Conservation (phyloP, 164 flowering plant genomes). For the Umbellularia californica region DNA sequence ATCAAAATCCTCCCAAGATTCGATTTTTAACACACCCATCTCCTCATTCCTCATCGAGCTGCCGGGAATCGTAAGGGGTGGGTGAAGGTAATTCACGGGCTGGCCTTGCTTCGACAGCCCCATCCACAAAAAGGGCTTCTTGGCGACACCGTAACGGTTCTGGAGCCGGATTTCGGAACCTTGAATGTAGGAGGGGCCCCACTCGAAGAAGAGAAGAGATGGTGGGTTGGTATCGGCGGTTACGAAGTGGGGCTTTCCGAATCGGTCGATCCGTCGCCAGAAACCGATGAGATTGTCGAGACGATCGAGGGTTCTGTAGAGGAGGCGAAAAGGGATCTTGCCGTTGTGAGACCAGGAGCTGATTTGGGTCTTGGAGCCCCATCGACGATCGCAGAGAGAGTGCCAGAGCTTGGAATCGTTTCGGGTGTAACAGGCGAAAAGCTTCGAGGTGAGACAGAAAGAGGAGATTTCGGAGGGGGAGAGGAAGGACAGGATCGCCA, state of each 20-base stretch:
- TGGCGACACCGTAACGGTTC: slow-evolving; percentile 46
- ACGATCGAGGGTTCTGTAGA: slow-evolving; percentile 51
- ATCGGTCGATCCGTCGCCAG: slow-evolving; percentile 54
- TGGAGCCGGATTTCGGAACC: slow-evolving; percentile 60
- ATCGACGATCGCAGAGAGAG: slow-evolving; percentile 62
- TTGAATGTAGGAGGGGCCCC: slow-evolving; percentile 59
- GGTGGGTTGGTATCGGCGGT: slow-evolving; percentile 20
- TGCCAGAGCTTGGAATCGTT: slow-evolving; percentile 54
- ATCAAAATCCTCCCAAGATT: slow-evolving; percentile 30
- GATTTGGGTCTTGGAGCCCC: slow-evolving; percentile 69
- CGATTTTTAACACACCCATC: slow-evolving; percentile 27
- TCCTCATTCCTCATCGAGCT: slow-evolving; percentile 10
- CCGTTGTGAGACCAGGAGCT: slow-evolving; percentile 53
- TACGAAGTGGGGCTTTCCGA: slow-evolving; percentile 17
- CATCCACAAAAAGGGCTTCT: slow-evolving; percentile 69
- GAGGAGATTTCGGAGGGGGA: slow-evolving; percentile 48
- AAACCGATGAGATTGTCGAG: slow-evolving; percentile 79
- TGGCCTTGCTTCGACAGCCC: slow-evolving; percentile 45
- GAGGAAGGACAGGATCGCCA: slow-evolving; percentile 73
- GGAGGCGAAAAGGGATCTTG: slow-evolving; percentile 36
- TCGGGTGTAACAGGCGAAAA: slow-evolving; percentile 42
- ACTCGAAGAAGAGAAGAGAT: slow-evolving; percentile 68
- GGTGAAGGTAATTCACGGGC: slow-evolving; percentile 42
- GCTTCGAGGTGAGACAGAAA: slow-evolving; percentile 70
- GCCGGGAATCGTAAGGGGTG: slow-evolving; percentile 23